A percentile compares a stretch with the other conserved stretches of the same genome.
phyloP scores from a whole-genome alignment of 345 rosid genomes.

The Eucalyptus paniculata region DNA sequence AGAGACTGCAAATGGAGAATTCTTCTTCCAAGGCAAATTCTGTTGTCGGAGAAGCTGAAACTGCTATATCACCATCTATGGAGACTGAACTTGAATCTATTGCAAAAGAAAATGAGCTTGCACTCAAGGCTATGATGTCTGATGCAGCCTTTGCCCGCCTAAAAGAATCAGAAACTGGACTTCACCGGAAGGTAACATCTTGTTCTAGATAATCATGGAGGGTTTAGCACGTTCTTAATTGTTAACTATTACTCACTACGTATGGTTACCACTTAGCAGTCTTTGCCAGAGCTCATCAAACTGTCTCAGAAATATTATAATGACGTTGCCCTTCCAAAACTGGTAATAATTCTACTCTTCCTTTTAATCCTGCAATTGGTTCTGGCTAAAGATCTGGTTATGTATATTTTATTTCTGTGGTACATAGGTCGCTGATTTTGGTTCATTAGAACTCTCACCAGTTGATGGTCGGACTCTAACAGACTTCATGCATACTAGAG shows the following conservation, averaged over 20 bases:
- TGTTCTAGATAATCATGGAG: not conserved
- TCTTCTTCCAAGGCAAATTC: slow-evolving; percentile 20
- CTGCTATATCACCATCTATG: slow-evolving; percentile 14
- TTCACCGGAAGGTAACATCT: slow-evolving; percentile 64
- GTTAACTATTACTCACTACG: not conserved
- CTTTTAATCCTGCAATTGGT: not conserved
- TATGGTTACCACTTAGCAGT: slow-evolving; percentile 28
- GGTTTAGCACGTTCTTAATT: not conserved
- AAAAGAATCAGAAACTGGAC: slow-evolving; percentile 87
- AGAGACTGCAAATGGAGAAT: slow-evolving; percentile 21
- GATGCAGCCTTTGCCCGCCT: slow-evolving; percentile 74
- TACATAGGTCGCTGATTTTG: slow-evolving; percentile 96
- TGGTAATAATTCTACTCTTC: slow-evolving; percentile 38
- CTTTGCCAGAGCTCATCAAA: slow-evolving; percentile 75
- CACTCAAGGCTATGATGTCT: slow-evolving; percentile 44
- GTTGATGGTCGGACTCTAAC: slow-evolving; percentile 98
- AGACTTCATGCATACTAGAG: slow-evolving; percentile 99
- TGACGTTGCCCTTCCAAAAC: slow-evolving; percentile 92
- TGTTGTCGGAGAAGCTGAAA: slow-evolving; percentile 23
- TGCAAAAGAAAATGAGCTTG: slow-evolving; percentile 40
- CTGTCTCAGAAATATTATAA: slow-evolving; percentile 70
- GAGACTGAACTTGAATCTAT: slow-evolving; percentile 42
- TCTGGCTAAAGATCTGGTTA: not conserved
- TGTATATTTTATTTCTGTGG: not conserved
- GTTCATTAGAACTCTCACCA: slow-evolving; percentile 95